Base-by-base conservation (phyloP, 1,284 basidiomycete species). In the Apiotrichum porosum region DNA sequence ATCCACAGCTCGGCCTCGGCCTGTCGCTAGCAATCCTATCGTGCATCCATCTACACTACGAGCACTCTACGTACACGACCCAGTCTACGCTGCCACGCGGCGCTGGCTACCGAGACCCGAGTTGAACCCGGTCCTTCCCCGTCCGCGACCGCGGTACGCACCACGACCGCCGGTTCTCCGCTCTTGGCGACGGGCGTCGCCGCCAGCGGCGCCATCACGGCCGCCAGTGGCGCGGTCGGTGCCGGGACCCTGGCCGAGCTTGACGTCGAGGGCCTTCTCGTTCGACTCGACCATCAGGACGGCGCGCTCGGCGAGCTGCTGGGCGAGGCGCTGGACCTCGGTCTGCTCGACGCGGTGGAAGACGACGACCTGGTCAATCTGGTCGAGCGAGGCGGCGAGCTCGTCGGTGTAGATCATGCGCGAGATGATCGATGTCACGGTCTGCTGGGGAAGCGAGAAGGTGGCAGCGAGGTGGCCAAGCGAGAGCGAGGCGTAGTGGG, bases 331-430 rank as follows among this genome's bases (percentile, higher is more conserved):
- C 73, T 98, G 94, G n/a, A 88, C 79, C 47, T 89, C 85, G 26
- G 87, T 83, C 37, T 91, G 80, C 63, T 97, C 91, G 45, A 90
- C 81, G 45, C 87, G 83, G 70, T 94, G 87, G 79, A 97, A 90
- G 41, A 93, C 83, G 42, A 95, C 78, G 37, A 93, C 89, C 46
- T 83, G 82, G 44, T 83, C 83, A 17, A 88, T 83, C 69, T 88
- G 88, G 70, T 98, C 95, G 49, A 99, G 78, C 26, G 90, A 93
- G 1, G 94, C 95, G 0, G 88, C 80, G 14, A 98, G 79, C 71
- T 97, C 93, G 69, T 97, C 95, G 63, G 82, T 91, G 91, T 93
- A 97, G 66, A 98, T 97, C 95, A 99, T 97, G 75, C 92, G 90
- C 38, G 88, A 93, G 39, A 97, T 88, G 62, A 97, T 84, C 21